These are phyloP conservation scores for Gastrodia elata DNA, from an alignment of 106 monocot species.

Conservation along the genomic window DNA sequence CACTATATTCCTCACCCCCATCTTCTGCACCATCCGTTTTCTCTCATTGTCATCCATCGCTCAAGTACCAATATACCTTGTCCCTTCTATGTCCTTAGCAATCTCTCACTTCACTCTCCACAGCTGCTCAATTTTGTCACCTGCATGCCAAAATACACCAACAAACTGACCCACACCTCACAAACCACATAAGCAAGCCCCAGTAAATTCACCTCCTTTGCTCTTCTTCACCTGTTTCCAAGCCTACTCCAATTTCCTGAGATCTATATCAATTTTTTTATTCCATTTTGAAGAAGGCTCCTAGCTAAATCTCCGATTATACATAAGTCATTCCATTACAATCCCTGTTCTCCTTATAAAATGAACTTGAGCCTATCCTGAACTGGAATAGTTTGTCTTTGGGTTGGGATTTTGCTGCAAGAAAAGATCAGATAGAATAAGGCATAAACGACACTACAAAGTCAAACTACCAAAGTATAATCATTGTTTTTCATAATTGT, in stretches of 20 bases:
- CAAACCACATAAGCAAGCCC: background rate
- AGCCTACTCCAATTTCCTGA: too few relatives aligned
- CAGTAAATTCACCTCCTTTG: background rate
- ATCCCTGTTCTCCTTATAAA: background rate
- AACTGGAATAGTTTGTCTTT: background rate
- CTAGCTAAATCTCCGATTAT: background rate
- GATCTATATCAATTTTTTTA: background rate
- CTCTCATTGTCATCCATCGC: background rate
- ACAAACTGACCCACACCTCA: background rate
- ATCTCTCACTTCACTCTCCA: background rate
- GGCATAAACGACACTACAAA: background rate
- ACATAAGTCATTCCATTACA: background rate
- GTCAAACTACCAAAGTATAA: background rate
- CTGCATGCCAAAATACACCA: background rate
- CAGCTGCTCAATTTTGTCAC: background rate
- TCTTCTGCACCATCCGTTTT: background rate
- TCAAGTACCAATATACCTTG: background rate
- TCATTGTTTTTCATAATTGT: background rate
- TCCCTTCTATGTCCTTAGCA: background rate
- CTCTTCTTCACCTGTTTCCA: too few relatives aligned
- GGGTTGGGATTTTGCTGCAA: background rate
- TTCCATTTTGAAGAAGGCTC: background rate
- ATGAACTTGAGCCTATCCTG: background rate
- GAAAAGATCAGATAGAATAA: background rate
- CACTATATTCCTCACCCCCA: background rate